These are phyloP conservation scores for Kazachstania kunashirensis DNA, from an alignment of 805 yeast species.

Conservation along the genomic window DNA sequence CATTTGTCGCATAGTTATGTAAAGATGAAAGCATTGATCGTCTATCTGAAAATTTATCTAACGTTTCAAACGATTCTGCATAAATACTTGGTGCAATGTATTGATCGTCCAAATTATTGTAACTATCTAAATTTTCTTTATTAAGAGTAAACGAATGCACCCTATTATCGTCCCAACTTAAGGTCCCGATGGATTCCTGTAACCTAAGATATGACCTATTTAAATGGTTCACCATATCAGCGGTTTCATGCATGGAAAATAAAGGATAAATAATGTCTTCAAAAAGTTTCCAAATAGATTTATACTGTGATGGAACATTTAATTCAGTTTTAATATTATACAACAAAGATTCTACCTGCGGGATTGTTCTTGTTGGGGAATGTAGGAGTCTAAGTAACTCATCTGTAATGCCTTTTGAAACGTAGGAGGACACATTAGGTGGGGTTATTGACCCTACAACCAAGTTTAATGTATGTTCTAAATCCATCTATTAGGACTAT, in stretches of 20 bases:
- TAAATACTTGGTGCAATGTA: conserved; percentile 16
- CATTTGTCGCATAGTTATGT: conserved; percentile 7
- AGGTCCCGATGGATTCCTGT: conserved; percentile 9
- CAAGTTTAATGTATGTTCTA: conserved; percentile 14
- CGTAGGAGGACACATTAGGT: conserved; percentile 13
- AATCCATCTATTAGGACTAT: conserved; percentile 21
- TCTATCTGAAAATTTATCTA: conserved; percentile 32
- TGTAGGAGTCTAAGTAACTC: conserved; percentile 13
- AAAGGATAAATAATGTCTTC: conserved; percentile 13
- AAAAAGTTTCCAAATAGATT: conserved; percentile 17
- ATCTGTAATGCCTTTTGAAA: conserved; percentile 10
- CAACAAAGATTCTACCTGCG: conserved; percentile 16
- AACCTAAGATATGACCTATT: conserved; percentile 13
- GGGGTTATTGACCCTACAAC: conserved; percentile 22
- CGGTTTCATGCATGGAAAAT: conserved; percentile 9
- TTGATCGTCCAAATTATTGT: conserved; percentile 4
- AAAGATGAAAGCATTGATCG: conserved; percentile 29
- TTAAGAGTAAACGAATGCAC: background rate
- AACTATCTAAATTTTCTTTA: conserved; percentile 4
- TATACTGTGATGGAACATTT: conserved; percentile 10
- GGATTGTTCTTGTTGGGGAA: conserved; percentile 11
- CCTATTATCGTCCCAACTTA: conserved; percentile 2
- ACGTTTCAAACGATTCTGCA: conserved; percentile 34
- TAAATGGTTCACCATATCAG: conserved; percentile 17
- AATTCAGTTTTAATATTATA: conserved; percentile 12